These are phyloP conservation scores for Mollisiaceae sp. DNA, from an alignment of 2,329 filamentous ascomycete genomes.

Conservation along the genomic window DNA sequence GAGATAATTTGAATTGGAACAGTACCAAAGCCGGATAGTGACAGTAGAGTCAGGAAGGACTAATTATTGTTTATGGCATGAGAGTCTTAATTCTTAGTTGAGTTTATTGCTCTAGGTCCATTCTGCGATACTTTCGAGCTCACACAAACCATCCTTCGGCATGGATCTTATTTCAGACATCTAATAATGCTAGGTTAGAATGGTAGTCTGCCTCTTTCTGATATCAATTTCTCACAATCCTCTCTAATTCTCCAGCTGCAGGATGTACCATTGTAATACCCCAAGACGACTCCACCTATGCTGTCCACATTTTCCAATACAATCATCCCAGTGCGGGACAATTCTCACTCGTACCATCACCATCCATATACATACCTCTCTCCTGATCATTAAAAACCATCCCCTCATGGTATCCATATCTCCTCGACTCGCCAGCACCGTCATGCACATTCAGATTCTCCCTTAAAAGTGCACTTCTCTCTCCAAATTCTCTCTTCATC, in stretches of 20 bases:
- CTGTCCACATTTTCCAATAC: constrained; percentile 22
- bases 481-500: constrained; percentile 14
- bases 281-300: constrained; percentile 19
- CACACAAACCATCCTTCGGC: neutral
- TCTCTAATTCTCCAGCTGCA: neutral
- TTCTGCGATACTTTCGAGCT: neutral
- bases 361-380: constrained; percentile 10
- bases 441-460: neutral
- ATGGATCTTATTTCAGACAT: no score
- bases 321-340: constrained; percentile 22
- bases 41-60: neutral
- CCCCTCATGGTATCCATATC: constrained; percentile 18
- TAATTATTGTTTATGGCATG: neutral
- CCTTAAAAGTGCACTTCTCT: constrained; percentile 14
- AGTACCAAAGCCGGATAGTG: neutral
- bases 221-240: neutral
- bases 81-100: neutral
- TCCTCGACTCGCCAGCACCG: neutral
- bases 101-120: neutral
- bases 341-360: constrained; percentile 23
- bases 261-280: neutral
- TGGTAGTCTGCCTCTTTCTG: neutral
- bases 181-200: neutral
- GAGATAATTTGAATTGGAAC: neutral
- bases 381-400: constrained; percentile 10